Percentiles rank a stretch among this genome's conserved stretches.
phyloP scores from a whole-genome alignment of 768 basidiomycete species.

The Tricholoma matsutake region DNA sequence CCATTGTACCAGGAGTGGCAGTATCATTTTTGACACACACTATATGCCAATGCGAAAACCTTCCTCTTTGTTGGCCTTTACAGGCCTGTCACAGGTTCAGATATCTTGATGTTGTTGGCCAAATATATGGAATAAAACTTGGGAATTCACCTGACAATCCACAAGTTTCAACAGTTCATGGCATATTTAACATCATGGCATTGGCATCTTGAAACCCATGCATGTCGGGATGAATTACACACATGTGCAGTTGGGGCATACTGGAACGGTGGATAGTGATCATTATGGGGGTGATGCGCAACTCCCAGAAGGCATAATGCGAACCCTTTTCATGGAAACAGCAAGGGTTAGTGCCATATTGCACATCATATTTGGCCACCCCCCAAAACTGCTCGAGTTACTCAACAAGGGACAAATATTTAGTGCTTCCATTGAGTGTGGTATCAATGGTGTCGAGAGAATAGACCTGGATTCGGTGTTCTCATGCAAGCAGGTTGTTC shows the following conservation, averaged over 20 bases:
- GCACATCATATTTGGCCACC: constrained; percentile 10
- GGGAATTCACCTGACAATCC: not conserved
- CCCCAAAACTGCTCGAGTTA: not conserved
- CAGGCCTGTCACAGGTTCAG: not conserved
- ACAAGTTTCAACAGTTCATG: not conserved
- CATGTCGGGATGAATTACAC: not conserved
- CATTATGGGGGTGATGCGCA: constrained; percentile 15
- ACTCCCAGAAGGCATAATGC: constrained; percentile 8
- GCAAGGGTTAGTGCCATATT: constrained; percentile 11
- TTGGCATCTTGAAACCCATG: not conserved
- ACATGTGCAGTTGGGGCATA: constrained; percentile 10
- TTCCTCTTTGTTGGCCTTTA: constrained; percentile 7
- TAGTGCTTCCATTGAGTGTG: not conserved
- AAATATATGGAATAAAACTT: not conserved
- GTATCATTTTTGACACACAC: not conserved
- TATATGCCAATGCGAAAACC: not conserved
- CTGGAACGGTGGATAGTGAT: not conserved
- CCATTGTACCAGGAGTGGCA: constrained; percentile 7
- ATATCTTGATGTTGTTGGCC: not conserved
- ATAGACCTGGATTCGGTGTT: not conserved
- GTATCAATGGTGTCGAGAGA: not conserved
- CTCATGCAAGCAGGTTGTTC: not conserved
- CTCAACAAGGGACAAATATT: not conserved
- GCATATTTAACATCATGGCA: constrained; percentile 2
- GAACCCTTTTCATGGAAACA: constrained; percentile 3